These are phyloP conservation scores for Chloranthus sessilifolius DNA, from an alignment of 164 flowering plant species.

Conservation along the genomic window DNA sequence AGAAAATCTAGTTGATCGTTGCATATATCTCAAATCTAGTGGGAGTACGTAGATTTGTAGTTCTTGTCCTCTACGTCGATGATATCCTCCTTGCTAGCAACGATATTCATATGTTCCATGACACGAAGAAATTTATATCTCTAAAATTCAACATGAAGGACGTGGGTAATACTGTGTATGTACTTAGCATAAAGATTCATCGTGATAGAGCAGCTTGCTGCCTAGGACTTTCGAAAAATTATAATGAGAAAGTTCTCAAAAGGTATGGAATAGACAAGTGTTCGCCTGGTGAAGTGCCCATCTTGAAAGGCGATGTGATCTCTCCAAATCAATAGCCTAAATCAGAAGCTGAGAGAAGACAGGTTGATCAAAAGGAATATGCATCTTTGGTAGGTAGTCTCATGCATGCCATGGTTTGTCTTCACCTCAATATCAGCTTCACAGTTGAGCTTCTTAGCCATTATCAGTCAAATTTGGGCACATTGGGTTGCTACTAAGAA, in stretches of 20 bases:
- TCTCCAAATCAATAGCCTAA: not conserved
- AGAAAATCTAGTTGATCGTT: too few relatives aligned
- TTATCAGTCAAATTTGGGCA: too few relatives aligned
- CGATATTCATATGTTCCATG: not conserved
- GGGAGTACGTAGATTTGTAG: not conserved
- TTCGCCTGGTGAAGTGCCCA: not conserved
- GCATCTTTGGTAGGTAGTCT: too few relatives aligned
- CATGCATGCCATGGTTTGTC: too few relatives aligned
- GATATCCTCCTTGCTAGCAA: not conserved
- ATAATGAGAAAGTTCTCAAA: constrained; percentile 1
- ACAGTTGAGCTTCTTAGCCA: too few relatives aligned
- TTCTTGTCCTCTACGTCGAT: constrained; percentile 2
- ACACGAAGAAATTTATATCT: not conserved
- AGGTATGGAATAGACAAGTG: not conserved
- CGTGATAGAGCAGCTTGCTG: not conserved
- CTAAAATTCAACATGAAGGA: not conserved
- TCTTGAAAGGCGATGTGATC: not conserved
- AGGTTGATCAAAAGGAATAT: too few relatives aligned
- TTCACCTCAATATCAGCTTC: too few relatives aligned
- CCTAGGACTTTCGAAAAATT: not conserved
- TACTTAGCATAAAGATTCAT: not conserved
- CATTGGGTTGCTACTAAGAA: too few relatives aligned
- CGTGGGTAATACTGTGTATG: not conserved
- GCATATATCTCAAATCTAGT: too few relatives aligned
- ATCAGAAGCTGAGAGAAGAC: too few relatives aligned